Conservation (phyloP, 352 stramenopile species). For the Thraustochytrium sp. region DNA sequence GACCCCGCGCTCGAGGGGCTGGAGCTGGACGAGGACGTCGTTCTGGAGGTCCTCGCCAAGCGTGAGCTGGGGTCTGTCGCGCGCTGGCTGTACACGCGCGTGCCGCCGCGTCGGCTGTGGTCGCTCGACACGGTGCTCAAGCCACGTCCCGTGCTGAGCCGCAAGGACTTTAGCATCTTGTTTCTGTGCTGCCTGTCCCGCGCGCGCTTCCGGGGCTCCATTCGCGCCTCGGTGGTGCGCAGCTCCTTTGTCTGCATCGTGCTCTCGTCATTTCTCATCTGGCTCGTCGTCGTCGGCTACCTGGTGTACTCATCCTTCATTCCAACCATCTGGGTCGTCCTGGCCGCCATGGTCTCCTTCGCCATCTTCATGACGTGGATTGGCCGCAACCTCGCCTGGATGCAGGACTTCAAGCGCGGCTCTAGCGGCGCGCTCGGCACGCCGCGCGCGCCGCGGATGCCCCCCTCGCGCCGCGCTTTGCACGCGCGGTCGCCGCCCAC, state of each 20-base stretch:
- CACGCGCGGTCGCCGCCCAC: too few species aligned
- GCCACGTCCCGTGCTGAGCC: constrained; percentile 20
- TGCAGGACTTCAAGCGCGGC: not conserved
- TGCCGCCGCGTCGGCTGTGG: not conserved
- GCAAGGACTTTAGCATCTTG: not conserved
- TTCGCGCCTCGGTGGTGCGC: not conserved
- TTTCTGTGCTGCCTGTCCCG: constrained; percentile 37
- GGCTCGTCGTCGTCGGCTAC: constrained; percentile 35
- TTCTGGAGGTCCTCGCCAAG: not conserved
- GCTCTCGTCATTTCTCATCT: not conserved
- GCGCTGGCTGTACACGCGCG: not conserved
- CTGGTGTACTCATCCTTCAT: constrained; percentile 37
- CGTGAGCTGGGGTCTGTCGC: not conserved
- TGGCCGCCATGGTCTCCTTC: not conserved
- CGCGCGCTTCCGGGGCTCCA: constrained; percentile 10
- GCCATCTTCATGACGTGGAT: constrained; percentile 11
- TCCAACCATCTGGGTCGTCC: not conserved
- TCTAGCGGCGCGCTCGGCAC: not conserved
- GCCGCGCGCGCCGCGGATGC: not conserved
- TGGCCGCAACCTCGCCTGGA: constrained; percentile 1
- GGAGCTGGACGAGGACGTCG: not conserved
- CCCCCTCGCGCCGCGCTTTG: not conserved
- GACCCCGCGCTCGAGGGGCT: not conserved
- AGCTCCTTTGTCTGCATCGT: not conserved
- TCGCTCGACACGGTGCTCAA: constrained; percentile 34